phyloP scores from a whole-genome alignment of 306 rosid species.

The Sophora flavescens region DNA sequence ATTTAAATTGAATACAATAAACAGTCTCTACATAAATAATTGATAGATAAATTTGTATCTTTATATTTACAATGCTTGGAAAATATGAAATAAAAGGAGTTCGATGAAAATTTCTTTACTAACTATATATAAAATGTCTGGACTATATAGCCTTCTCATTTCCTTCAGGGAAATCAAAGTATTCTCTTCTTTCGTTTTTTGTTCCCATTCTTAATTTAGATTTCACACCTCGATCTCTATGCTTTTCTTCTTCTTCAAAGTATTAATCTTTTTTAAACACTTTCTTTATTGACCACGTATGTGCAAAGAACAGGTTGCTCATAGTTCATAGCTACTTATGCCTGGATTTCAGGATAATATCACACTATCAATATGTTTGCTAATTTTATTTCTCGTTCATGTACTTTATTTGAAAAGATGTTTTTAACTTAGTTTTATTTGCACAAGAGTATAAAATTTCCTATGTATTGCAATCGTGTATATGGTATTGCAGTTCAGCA shows the following conservation, averaged over 20 bases:
- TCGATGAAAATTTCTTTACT: constrained; percentile 3
- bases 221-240: too few species aligned
- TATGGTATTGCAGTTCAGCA: constrained; percentile 13
- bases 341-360: constrained; percentile 23
- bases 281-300: background rate
- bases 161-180: too few species aligned
- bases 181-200: too few species aligned
- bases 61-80: background rate
- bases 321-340: constrained; percentile 22
- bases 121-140: background rate
- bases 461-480: background rate
- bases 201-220: too few species aligned
- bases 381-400: background rate
- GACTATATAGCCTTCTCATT: background rate
- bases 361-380: background rate
- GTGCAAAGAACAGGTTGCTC: constrained; percentile 3
- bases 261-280: background rate
- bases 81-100: constrained; percentile 6
- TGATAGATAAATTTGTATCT: background rate
- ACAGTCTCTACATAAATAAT: constrained; percentile 8
- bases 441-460: background rate
- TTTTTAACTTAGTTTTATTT: background rate
- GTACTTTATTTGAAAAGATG: background rate
- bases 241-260: too few species aligned
- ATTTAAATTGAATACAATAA: background rate